Evolutionary conservation across 1,139 yeast species (phyloP), one percentile per base, ranked within the genome.

Genomic region (Geotrichum bryndzae): DNA sequence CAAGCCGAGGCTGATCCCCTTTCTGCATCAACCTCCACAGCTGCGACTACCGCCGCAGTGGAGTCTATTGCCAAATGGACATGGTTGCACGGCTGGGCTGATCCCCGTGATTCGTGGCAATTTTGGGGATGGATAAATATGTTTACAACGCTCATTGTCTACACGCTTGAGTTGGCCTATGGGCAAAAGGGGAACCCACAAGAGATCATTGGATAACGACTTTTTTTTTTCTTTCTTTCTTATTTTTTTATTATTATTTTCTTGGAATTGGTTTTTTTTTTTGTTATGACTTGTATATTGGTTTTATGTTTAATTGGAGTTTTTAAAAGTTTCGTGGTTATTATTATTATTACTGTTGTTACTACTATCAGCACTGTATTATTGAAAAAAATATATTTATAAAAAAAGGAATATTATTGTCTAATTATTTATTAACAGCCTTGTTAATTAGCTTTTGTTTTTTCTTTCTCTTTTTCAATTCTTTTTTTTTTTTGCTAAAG

Each of bases 91-190:
- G 67, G 54, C 76, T 84, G 62, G 87, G 84, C 56, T 86, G 89
- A 72, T 85, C 95, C 64, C 15, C 71, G 75, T 53, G 68, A 68
- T 58, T 70, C 79, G 18, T 88, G 96, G 90, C 90, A 90, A 70
- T 89, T 92, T 73, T 92, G 99, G 98, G 90, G 92, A 68, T 92
- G 98, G 98, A 82, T 89, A 63, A 92, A 92, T 72, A 89, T 92
- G 80, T 86, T 86, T 67, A 83, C 87, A 60, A 88, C 96, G 13
- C 77, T 94, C 63, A 76, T 84, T n/a, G 77, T 94, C 56, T 94
- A 94, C 74, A 85, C 88, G 51, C 79, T 88, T 61, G 98, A 92
- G 75, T 78, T 92, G 60, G 77, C 84, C 51, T 68, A 69, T 61
- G 78, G 80, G 31, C 74, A 72, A 57, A 67, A 66, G 56, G 54